phyloP scores from a whole-genome alignment of 306 rosid genomes.

The Trichosanthes cucumerina region DNA sequence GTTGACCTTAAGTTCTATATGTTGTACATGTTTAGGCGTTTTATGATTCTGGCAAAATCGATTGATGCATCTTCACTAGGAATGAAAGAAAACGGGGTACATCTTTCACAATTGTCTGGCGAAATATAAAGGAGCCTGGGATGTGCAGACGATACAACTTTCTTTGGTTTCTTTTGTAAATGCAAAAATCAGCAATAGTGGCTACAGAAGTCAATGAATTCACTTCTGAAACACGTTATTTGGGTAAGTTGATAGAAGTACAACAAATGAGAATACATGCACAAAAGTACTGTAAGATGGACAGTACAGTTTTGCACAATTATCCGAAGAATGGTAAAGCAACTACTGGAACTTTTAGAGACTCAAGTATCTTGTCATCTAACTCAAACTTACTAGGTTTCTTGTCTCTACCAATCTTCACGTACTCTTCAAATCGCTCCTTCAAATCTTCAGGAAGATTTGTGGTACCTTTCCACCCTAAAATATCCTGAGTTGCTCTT shows the following conservation, averaged over 20 bases:
- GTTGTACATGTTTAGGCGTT: neutral
- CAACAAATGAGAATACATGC: neutral
- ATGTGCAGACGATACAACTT: neutral
- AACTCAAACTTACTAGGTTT: slow-evolving; percentile 58
- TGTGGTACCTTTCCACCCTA: slow-evolving; percentile 66
- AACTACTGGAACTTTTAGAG: slow-evolving; percentile 56
- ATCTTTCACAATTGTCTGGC: neutral
- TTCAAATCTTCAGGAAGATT: slow-evolving; percentile 72
- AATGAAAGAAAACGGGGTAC: neutral
- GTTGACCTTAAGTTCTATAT: neutral
- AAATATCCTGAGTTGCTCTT: slow-evolving; percentile 68
- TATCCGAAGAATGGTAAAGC: slow-evolving; percentile 26
- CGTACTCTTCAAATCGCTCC: slow-evolving; percentile 70
- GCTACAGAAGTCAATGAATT: neutral
- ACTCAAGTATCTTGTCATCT: slow-evolving; percentile 74
- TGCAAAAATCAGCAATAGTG: neutral
- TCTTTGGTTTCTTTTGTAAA: neutral
- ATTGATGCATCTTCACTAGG: neutral
- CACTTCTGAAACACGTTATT: neutral
- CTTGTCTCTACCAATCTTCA: slow-evolving; percentile 84
- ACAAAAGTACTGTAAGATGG: neutral
- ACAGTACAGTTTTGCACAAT: neutral
- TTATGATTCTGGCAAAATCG: neutral
- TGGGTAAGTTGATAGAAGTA: neutral
- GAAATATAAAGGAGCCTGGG: neutral